phyloP scores from a whole-genome alignment of 2,329 filamentous ascomycete genomes.

The Venturia aucupariae region DNA sequence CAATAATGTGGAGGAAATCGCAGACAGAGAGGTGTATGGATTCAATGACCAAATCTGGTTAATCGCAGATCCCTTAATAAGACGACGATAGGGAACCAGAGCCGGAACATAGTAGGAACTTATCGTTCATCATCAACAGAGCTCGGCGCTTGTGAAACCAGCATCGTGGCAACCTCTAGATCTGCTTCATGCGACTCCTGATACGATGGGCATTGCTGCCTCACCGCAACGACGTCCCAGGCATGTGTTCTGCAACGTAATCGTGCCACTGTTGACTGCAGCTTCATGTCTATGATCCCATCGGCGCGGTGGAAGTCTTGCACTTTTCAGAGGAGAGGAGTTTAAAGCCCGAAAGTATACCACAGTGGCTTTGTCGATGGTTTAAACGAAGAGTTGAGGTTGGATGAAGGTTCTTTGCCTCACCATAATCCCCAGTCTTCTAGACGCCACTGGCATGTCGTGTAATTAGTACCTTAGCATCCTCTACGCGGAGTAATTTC shows the following conservation, averaged over 20 bases:
- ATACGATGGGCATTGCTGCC: constrained; percentile 1
- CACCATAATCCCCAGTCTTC: not conserved
- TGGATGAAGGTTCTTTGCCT: not conserved
- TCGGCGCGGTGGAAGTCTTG: not conserved
- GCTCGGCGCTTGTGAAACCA: not conserved
- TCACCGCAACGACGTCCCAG: not conserved
- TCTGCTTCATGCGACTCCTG: constrained; percentile 5
- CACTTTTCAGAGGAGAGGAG: not conserved
- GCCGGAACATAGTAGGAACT: not conserved
- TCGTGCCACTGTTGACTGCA: not conserved
- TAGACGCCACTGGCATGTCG: not conserved
- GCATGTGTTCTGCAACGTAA: not conserved
- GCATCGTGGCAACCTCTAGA: not conserved
- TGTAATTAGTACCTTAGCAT: too few species aligned
- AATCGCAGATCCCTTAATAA: constrained; percentile 5
- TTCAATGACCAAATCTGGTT: constrained; percentile 11
- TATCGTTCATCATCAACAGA: not conserved
- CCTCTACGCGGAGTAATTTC: too few species aligned
- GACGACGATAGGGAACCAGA: constrained; percentile 7
- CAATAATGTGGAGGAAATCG: constrained; percentile 7
- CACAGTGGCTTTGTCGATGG: not conserved
- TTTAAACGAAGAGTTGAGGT: not conserved
- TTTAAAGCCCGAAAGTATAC: too few species aligned
- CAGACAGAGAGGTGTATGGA: constrained; percentile 7
- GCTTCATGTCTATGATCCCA: not conserved